phyloP scores from a whole-genome alignment of 495 filamentous ascomycete species.

The Tuber umbilicatum region DNA sequence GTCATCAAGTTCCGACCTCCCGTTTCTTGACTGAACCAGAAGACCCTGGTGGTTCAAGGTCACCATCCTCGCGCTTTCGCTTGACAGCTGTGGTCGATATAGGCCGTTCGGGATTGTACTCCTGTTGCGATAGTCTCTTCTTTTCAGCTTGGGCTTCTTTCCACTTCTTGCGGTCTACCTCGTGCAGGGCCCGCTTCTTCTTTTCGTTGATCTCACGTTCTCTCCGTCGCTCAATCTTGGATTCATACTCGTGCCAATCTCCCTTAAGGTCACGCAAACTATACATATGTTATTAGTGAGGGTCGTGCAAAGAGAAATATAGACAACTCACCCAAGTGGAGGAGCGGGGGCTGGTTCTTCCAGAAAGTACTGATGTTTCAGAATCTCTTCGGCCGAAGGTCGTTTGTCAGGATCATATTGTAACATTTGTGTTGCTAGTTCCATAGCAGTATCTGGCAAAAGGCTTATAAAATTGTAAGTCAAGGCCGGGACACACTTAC shows the following conservation, averaged over 20 bases:
- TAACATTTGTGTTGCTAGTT: conserved; percentile 75
- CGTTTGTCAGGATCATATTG: conserved; percentile 78
- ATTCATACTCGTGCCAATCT: conserved; percentile 99
- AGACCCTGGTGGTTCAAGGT: background rate
- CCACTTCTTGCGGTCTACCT: conserved; percentile 49
- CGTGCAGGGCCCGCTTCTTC: conserved; percentile 58
- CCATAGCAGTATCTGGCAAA: conserved; percentile 70
- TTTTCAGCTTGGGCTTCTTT: conserved; percentile 48
- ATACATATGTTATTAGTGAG: conserved; percentile 36
- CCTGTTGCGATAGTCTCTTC: conserved; percentile 47
- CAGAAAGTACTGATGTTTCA: conserved; percentile 83
- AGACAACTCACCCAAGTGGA: conserved; percentile 68
- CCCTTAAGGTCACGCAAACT: conserved; percentile 79
- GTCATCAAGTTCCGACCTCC: background rate
- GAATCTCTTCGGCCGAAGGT: conserved; percentile 75
- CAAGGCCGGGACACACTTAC: background rate
- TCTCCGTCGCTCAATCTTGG: conserved; percentile 77
- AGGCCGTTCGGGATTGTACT: conserved; percentile 34
- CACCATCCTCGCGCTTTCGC: conserved; percentile 1
- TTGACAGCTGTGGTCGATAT: background rate
- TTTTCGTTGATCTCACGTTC: conserved; percentile 75
- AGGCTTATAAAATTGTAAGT: conserved; percentile 39
- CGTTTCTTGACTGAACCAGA: background rate
- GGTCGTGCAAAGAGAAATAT: conserved; percentile 10
- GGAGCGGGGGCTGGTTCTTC: conserved; percentile 75